Percentiles rank a stretch among this genome's conserved stretches.
Conservation (phyloP, 2,329 filamentous ascomycete species). For the Alternaria angustiovoidea region DNA sequence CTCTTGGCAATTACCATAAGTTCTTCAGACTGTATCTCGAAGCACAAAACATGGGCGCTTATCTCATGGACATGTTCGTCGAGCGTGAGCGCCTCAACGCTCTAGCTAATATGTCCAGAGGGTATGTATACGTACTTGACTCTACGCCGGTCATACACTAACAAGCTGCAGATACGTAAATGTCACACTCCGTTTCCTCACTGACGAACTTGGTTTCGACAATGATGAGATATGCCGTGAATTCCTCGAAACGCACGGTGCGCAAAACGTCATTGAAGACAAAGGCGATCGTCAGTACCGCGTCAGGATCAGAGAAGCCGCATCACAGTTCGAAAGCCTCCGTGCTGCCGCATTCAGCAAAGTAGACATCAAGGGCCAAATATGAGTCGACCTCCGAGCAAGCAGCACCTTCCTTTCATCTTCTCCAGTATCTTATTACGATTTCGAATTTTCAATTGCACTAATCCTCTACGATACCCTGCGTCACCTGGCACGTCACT, state of each 20-base stretch:
- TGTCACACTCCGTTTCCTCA: constrained; percentile 87
- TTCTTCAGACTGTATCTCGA: constrained; percentile 97
- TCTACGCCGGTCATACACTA: constrained; percentile 50
- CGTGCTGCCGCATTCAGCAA: constrained; percentile 78
- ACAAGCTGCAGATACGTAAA: constrained; percentile 81
- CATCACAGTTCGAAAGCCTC: constrained; percentile 74
- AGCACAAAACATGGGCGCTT: constrained; percentile 95
- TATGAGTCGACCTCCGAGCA: constrained; percentile 63
- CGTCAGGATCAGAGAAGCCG: constrained; percentile 68
- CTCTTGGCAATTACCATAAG: constrained; percentile 94
- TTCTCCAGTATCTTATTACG: constrained; percentile 10
- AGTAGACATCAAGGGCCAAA: constrained; percentile 98
- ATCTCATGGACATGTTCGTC: constrained; percentile 99
- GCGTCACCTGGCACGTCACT: constrained; percentile 36
- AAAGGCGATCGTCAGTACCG: constrained; percentile 62
- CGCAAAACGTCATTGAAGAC: constrained; percentile 78
- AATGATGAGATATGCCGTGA: constrained; percentile 88
- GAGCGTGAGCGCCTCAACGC: constrained; percentile 90
- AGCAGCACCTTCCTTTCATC: constrained; percentile 14
- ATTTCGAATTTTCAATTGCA: constrained; percentile 22
- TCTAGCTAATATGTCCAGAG: constrained; percentile 90
- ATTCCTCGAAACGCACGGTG: constrained; percentile 84
- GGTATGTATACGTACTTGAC: constrained; percentile 68
- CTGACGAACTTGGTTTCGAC: constrained; percentile 95
- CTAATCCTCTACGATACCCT: constrained; percentile 31